phyloP scores from a whole-genome alignment of 2,329 filamentous ascomycete genomes.

The Trichoderma lentiforme region DNA sequence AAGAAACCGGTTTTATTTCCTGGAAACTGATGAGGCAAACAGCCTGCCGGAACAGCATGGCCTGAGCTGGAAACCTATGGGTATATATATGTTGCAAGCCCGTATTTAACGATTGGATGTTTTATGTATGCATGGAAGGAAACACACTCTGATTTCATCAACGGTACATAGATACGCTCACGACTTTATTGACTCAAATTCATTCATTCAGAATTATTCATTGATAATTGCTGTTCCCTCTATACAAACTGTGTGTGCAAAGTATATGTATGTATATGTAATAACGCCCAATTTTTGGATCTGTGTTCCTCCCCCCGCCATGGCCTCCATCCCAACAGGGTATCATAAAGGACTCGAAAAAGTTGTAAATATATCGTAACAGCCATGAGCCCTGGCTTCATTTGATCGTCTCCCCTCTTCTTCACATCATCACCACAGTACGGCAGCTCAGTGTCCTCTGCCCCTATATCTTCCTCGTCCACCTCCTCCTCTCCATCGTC shows the following conservation, averaged over 20 bases:
- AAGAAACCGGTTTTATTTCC: neutral
- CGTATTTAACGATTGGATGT: conserved; percentile 18
- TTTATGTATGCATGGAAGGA: conserved; percentile 16
- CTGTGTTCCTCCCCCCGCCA: neutral
- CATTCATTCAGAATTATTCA: neutral
- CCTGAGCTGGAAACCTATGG: conserved; percentile 10
- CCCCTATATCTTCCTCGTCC: conserved; percentile 41
- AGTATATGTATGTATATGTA: neutral
- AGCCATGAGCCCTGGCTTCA: neutral
- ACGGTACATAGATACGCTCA: conserved; percentile 19
- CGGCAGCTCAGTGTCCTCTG: conserved; percentile 28
- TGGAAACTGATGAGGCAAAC: neutral
- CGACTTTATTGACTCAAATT: conserved; percentile 13
- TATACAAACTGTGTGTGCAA: neutral
- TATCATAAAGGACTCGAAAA: conserved; percentile 13
- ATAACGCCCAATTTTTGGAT: neutral
- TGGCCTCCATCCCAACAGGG: neutral
- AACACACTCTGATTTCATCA: conserved; percentile 10
- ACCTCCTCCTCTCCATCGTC: conserved; percentile 30
- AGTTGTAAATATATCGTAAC: neutral
- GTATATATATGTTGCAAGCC: conserved; percentile 2
- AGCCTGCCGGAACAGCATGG: conserved; percentile 7
- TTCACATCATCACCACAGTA: neutral
- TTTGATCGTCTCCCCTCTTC: neutral
- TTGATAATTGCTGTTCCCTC: neutral